phyloP scores from a whole-genome alignment of 371 early-diverging fungal genomes.

The Gilbertella persicaria region DNA sequence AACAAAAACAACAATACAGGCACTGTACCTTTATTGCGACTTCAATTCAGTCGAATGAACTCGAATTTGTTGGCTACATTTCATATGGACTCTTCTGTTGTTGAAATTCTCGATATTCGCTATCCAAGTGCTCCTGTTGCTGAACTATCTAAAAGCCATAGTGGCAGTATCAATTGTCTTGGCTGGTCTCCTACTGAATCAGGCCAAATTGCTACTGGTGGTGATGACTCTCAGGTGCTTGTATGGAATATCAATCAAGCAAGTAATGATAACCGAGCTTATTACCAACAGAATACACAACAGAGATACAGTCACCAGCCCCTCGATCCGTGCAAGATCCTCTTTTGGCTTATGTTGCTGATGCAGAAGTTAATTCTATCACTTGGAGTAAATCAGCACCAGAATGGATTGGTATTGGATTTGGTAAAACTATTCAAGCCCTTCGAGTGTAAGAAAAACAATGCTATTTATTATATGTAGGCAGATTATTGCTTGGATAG shows the following conservation, averaged over 20 bases:
- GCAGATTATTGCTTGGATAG: not conserved
- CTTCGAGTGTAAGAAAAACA: slow-evolving; percentile 39
- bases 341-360: slow-evolving; percentile 68
- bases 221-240: slow-evolving; percentile 76
- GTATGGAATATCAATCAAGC: slow-evolving; percentile 76
- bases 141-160: slow-evolving; percentile 78
- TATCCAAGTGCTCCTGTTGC: slow-evolving; percentile 86
- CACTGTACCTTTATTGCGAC: slow-evolving; percentile 72
- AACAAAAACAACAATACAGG: slow-evolving; percentile 16
- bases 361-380: slow-evolving; percentile 70
- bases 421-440: slow-evolving; percentile 68
- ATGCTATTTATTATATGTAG: too few species aligned
- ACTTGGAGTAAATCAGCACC: slow-evolving; percentile 69
- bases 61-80: slow-evolving; percentile 91
- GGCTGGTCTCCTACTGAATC: slow-evolving; percentile 82
- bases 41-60: slow-evolving; percentile 88
- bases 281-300: slow-evolving; percentile 24
- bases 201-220: slow-evolving; percentile 74
- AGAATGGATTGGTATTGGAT: slow-evolving; percentile 79
- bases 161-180: slow-evolving; percentile 71
- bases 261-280: slow-evolving; percentile 20
- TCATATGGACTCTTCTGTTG: slow-evolving; percentile 76
- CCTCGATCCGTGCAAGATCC: slow-evolving; percentile 63
- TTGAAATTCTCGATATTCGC: slow-evolving; percentile 89
- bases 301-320: slow-evolving; percentile 30